Percentiles rank a stretch among this genome's conserved stretches.
phyloP scores from a whole-genome alignment of 2,329 filamentous ascomycete species.

The Phialemoniopsis sp. region DNA sequence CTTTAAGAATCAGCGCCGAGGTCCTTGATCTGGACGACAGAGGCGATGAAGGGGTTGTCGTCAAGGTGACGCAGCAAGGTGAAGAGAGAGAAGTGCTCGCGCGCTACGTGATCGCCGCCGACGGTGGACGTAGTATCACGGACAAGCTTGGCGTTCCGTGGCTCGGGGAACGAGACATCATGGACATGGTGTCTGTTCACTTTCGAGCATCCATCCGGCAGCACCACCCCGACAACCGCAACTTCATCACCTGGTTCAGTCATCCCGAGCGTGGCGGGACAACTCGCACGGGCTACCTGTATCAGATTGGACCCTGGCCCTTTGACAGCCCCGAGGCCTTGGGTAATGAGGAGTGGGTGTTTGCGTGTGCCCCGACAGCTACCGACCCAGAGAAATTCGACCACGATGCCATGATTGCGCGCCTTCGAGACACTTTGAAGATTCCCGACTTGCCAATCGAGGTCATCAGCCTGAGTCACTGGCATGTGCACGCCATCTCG shows the following conservation, averaged over 20 bases:
- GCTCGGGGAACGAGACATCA: conserved; percentile 21
- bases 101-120: conserved; percentile 22
- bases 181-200: conserved; percentile 26
- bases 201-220: conserved; percentile 19
- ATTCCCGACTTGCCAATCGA: conserved; percentile 21
- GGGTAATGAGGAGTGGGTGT: conserved; percentile 25
- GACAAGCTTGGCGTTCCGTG: conserved; percentile 20
- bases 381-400: conserved; percentile 14
- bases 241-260: conserved; percentile 28
- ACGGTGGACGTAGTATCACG: conserved; percentile 23
- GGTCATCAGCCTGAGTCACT: conserved; percentile 22
- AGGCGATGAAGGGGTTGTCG: conserved; percentile 10
- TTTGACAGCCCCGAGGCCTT: conserved; percentile 7
- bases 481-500: conserved; percentile 21
- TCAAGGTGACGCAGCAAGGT: conserved; percentile 12
- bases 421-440: conserved; percentile 18
- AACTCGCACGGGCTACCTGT: conserved; percentile 23
- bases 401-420: conserved; percentile 13
- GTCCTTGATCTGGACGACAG: conserved; percentile 16
- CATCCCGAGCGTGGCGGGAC: conserved; percentile 25
- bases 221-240: conserved; percentile 17
- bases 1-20: conserved; percentile 18
- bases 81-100: conserved; percentile 10
- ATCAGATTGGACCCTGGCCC: conserved; percentile 26
- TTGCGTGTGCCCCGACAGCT: conserved; percentile 11